These are phyloP conservation scores for Flaveria sonorensis DNA, from an alignment of 129 eudicot genomes.

Conservation along the genomic window DNA sequence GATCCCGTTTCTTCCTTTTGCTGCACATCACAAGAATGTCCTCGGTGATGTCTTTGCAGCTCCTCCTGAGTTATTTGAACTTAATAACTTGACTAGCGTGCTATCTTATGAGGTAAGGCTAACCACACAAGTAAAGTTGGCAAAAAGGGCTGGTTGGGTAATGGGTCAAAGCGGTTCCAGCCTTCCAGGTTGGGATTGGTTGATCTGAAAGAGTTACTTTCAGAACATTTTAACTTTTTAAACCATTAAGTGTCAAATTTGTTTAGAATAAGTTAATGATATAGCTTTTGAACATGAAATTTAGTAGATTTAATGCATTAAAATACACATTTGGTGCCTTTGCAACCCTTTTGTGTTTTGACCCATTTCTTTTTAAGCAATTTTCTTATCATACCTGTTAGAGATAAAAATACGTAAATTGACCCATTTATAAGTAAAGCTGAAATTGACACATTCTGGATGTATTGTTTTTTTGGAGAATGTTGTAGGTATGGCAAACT, in stretches of 20 bases:
- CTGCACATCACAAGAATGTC: constrained; percentile 39
- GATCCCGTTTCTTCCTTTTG: constrained; percentile 44
- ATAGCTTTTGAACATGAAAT: neutral
- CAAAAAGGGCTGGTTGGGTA: neutral
- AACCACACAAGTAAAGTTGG: neutral
- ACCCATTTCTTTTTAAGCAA: neutral
- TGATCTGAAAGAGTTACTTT: neutral
- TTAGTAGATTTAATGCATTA: neutral
- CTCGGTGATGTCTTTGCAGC: constrained; percentile 75
- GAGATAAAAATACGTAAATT: neutral
- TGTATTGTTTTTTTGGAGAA: constrained; percentile 18
- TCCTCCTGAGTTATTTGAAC: constrained; percentile 68
- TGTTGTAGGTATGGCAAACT: constrained; percentile 77
- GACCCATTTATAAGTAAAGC: neutral
- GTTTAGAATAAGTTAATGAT: neutral
- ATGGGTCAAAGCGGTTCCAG: neutral
- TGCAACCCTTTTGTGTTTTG: neutral
- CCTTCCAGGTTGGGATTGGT: neutral
- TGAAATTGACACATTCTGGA: constrained; percentile 9
- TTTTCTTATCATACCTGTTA: neutral
- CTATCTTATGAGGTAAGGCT: constrained; percentile 75
- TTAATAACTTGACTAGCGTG: constrained; percentile 53
- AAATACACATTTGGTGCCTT: neutral
- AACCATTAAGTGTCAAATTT: neutral
- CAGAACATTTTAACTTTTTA: neutral